Percentiles rank a stretch among this genome's conserved stretches.
Evolutionary conservation across 129 eudicot genomes (phyloP).

Genomic region (Pittosporum tobira): DNA sequence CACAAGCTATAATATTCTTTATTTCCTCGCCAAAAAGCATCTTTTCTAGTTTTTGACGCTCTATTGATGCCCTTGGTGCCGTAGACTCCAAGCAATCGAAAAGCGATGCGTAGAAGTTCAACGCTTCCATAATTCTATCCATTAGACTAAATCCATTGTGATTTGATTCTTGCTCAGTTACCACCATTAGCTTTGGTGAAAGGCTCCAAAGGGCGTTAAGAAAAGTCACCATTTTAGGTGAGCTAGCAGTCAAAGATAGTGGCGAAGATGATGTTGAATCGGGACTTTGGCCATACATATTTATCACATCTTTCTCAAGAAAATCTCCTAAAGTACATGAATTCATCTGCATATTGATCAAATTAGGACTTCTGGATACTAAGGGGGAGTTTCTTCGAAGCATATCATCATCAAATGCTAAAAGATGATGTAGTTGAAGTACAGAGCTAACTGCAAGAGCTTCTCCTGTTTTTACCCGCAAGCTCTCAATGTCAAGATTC

Average conservation of each 20-base stretch:
- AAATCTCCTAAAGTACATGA: slow-evolving; percentile 35
- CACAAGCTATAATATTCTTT: slow-evolving; percentile 75
- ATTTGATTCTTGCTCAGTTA: slow-evolving; percentile 80
- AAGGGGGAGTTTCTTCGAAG: no score
- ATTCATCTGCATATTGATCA: slow-evolving; percentile 37
- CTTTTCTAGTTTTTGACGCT: slow-evolving; percentile 76
- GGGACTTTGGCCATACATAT: slow-evolving; percentile 49
- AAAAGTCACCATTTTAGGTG: slow-evolving; percentile 48
- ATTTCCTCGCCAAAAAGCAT: slow-evolving; percentile 81
- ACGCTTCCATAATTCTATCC: slow-evolving; percentile 75
- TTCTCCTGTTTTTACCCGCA: slow-evolving; percentile 90
- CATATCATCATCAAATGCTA: slow-evolving; percentile 47
- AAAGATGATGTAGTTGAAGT: slow-evolving; percentile 59
- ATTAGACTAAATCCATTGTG: slow-evolving; percentile 54
- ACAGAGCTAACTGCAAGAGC: slow-evolving; percentile 85
- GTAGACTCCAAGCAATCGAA: slow-evolving; percentile 80
- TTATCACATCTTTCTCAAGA: slow-evolving; percentile 47
- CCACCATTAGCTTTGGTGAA: slow-evolving; percentile 76
- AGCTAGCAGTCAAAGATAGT: slow-evolving; percentile 17
- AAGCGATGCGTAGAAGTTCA: slow-evolving; percentile 77
- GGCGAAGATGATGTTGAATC: slow-evolving; percentile 71
- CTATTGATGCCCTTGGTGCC: slow-evolving; percentile 60
- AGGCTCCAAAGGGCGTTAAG: slow-evolving; percentile 56
- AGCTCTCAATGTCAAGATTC: slow-evolving; percentile 57
- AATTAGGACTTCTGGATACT: no score